Evolutionary conservation across 495 filamentous ascomycete genomes (phyloP), one percentile per base, ranked within the genome.

Genomic region (Melanomma pulvis-pyrius): DNA sequence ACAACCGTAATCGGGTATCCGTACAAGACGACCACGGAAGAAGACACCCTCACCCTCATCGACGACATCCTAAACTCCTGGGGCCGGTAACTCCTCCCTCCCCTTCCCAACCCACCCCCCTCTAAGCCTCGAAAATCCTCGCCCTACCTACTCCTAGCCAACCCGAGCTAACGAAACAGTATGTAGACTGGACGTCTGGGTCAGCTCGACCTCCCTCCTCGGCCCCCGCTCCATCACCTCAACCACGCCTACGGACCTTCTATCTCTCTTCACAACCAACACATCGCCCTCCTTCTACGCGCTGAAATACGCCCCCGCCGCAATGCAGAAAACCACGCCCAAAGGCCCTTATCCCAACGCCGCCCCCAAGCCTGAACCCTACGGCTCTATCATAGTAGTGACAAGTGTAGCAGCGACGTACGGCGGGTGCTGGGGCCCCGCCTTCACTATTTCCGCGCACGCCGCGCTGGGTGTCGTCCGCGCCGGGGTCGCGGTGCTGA

Each of bases 211-310:
- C 0, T 82, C 81, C 9, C 79, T 87, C 11, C 79, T 86, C 7
- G 84, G 82, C 5, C 85, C 85, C 0, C 75, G 84, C 3, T 83
- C 82, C 8, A 81, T 87, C 49, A 79, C 80, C 36, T 76, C 76
- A 13, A 86, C 85, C 3, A 82, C 82, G 0, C 81, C 84, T 1
- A 71, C 73, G 9, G 83, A 84, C 71, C 71, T 87, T 41, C 77
- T 78, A 50, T 82, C 80, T 44, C 81, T 80, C 66, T 83, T 87
- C 73, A 82, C 84, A 65, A 82, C 82, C 0, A 85, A 86, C 69
- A 78, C 77, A 47, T 77, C 86, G 65, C 84, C 84, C 12, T 83
- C 85, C 1, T 86, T 88, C 73, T 88, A 84, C 72, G 85, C 84
- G 6, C 74, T 87, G 54, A 87, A 86, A 68, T 85, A 87, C 69